phyloP scores from a whole-genome alignment of 1,284 basidiomycete genomes.

The Rhodotorula sp. region DNA sequence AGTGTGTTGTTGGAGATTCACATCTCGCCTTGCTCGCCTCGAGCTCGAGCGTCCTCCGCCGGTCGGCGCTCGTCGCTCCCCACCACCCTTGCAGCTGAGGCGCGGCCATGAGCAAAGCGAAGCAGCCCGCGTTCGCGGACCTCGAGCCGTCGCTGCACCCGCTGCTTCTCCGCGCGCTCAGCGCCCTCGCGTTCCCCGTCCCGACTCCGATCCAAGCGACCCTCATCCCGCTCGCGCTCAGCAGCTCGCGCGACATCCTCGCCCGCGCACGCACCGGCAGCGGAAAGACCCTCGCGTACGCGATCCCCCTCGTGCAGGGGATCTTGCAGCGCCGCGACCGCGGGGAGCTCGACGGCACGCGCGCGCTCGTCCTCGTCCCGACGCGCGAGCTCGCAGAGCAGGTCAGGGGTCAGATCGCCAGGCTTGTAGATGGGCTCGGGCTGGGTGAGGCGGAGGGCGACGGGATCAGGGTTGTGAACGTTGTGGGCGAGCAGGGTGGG shows the following conservation, averaged over 20 bases:
- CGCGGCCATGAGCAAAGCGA: background rate
- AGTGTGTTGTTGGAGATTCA: background rate
- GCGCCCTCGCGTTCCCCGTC: conserved; percentile 73
- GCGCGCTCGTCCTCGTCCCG: conserved; percentile 86
- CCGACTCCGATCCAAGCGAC: conserved; percentile 95
- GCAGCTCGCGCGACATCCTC: conserved; percentile 84
- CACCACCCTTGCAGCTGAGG: background rate
- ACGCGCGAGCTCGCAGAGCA: conserved; percentile 80
- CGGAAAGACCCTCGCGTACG: conserved; percentile 97
- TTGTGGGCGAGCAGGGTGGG: conserved; percentile 59
- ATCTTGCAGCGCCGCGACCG: conserved; percentile 59
- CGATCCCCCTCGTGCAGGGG: conserved; percentile 86
- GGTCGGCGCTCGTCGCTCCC: background rate
- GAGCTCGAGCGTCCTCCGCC: background rate
- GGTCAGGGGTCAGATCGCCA: conserved; percentile 10
- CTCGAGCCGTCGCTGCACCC: conserved; percentile 43
- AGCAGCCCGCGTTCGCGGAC: conserved; percentile 20
- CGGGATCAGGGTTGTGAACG: conserved; percentile 71
- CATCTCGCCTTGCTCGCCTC: background rate
- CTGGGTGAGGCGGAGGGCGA: conserved; percentile 61
- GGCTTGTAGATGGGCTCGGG: conserved; percentile 7
- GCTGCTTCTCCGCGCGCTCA: conserved; percentile 81
- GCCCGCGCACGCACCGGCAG: conserved; percentile 92
- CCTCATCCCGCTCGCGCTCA: conserved; percentile 80
- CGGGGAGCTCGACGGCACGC: conserved; percentile 59